Conservation (phyloP, 1,284 basidiomycete genomes). For the Porogramme epimiltina region DNA sequence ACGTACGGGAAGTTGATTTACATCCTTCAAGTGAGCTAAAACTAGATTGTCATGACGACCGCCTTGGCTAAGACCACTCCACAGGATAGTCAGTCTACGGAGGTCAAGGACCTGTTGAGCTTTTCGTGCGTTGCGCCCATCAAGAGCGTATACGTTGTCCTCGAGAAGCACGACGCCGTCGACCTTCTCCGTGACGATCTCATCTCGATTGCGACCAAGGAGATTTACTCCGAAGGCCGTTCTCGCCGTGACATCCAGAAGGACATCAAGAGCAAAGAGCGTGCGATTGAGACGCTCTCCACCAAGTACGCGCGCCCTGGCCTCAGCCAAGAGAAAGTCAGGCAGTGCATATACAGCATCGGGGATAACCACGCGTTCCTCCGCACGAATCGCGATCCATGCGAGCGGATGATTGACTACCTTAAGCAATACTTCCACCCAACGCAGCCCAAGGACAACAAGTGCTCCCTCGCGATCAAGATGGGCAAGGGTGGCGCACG, state of each 20-base stretch:
- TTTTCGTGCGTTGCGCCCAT: conserved; percentile 78
- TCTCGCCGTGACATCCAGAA: conserved; percentile 73
- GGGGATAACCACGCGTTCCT: conserved; percentile 86
- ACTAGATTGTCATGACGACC: too few relatives aligned
- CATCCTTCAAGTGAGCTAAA: conserved; percentile 62
- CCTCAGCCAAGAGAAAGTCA: conserved; percentile 61
- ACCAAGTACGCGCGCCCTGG: conserved; percentile 57
- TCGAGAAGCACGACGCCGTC: conserved; percentile 63
- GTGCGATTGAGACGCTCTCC: conserved; percentile 74
- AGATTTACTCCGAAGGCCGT: conserved; percentile 74
- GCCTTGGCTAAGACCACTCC: conserved; percentile 3
- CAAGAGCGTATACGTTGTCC: conserved; percentile 65
- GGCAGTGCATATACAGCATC: conserved; percentile 81
- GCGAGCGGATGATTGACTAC: conserved; percentile 76
- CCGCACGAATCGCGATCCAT: conserved; percentile 79
- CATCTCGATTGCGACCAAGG: conserved; percentile 71
- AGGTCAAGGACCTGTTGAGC: conserved; percentile 73
- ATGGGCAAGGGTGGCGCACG: conserved; percentile 77
- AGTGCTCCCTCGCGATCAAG: conserved; percentile 71
- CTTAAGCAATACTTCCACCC: conserved; percentile 77
- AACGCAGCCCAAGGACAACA: conserved; percentile 60
- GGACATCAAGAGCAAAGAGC: conserved; percentile 80
- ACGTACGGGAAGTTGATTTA: conserved; percentile 86
- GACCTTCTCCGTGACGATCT: conserved; percentile 75
- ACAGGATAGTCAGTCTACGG: conserved; percentile 77